Evolutionary conservation across 306 rosid species (phyloP).

Genomic region (Potentilla sterilis): DNA sequence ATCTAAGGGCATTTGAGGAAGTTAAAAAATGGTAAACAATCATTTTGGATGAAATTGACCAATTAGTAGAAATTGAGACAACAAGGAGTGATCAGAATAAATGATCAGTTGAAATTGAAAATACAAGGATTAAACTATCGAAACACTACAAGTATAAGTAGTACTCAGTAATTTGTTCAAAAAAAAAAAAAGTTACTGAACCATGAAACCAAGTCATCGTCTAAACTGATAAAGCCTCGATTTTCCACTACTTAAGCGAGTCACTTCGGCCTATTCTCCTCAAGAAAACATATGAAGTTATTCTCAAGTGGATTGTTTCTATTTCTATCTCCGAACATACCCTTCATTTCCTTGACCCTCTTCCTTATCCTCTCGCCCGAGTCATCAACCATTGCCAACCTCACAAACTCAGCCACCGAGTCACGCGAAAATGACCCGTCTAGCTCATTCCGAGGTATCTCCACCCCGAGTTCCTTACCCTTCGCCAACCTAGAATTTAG

Average conservation of each 20-base stretch:
- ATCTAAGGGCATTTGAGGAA: no score
- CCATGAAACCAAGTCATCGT: no score
- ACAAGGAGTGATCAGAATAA: no score
- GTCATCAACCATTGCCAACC: slow-evolving; percentile 39
- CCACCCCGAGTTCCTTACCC: slow-evolving; percentile 32
- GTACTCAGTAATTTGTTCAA: no score
- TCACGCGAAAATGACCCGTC: slow-evolving; percentile 40
- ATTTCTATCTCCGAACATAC: slow-evolving; percentile 28
- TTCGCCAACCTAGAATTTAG: slow-evolving; percentile 38
- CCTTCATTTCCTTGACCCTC: slow-evolving; percentile 26
- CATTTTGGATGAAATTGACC: no score
- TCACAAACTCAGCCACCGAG: slow-evolving; percentile 35
- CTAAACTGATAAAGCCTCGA: no score
- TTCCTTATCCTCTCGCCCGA: slow-evolving; percentile 25
- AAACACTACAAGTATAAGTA: no score
- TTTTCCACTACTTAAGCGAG: not conserved
- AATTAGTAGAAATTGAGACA: no score
- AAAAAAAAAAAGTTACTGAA: no score
- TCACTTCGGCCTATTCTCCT: not conserved
- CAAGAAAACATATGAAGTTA: slow-evolving; percentile 22
- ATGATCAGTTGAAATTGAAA: no score
- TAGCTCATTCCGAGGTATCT: slow-evolving; percentile 34
- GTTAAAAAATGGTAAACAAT: no score
- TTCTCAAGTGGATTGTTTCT: slow-evolving; percentile 11
- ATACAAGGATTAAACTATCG: no score